Evolutionary conservation across 139 green algal species (phyloP).

Genomic region (Parachlorella kessleri): DNA sequence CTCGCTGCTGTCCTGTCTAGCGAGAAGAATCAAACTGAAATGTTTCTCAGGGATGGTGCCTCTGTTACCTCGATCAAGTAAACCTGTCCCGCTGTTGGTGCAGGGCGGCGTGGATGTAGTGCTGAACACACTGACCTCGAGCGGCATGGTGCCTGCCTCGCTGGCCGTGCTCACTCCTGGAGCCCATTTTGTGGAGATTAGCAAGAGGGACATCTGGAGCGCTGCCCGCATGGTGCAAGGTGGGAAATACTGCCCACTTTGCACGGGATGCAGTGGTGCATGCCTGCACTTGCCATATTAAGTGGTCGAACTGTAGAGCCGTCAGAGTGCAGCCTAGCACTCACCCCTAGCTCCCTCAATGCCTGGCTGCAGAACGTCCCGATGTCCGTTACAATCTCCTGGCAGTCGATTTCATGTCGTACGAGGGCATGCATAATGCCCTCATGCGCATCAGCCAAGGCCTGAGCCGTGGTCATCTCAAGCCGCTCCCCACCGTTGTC

Average conservation of each 20-base stretch:
- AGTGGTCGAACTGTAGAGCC: too few species aligned
- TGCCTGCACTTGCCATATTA: too few species aligned
- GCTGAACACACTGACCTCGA: constrained; percentile 86
- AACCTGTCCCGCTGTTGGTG: too few species aligned
- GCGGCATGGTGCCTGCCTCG: constrained; percentile 82
- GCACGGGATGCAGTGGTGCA: not conserved
- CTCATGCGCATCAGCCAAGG: constrained; percentile 37
- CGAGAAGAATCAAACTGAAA: too few species aligned
- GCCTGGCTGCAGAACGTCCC: constrained; percentile 58
- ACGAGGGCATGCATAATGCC: constrained; percentile 42
- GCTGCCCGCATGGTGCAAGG: constrained; percentile 47
- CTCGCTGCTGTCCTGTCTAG: too few species aligned
- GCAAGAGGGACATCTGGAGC: constrained; percentile 90
- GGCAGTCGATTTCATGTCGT: constrained; percentile 89
- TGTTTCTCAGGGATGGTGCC: too few species aligned
- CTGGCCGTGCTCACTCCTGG: constrained; percentile 60
- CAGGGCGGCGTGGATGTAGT: constrained; percentile 33
- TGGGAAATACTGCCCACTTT: too few species aligned
- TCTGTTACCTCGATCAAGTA: not conserved
- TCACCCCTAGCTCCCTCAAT: not conserved
- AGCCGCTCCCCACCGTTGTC: constrained; percentile 48
- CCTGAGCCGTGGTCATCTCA: constrained; percentile 49
- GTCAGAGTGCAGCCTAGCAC: not conserved
- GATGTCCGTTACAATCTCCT: constrained; percentile 78
- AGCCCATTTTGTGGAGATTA: constrained; percentile 81